These are phyloP conservation scores for Venturia asperata DNA, from an alignment of 2,329 filamentous ascomycete genomes.

Conservation along the genomic window DNA sequence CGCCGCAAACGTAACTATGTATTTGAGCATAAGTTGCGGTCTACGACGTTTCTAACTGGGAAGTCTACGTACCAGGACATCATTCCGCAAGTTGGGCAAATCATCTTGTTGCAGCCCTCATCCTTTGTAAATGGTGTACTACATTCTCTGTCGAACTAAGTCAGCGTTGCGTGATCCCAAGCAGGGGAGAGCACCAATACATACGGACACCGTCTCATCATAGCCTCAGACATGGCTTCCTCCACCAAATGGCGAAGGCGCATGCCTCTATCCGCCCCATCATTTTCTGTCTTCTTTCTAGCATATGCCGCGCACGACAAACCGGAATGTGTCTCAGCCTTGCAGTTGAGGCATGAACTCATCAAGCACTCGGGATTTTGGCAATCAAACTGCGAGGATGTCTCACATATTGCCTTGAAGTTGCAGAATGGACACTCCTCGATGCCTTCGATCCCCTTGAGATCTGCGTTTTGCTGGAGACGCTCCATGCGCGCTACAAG, in stretches of 20 bases:
- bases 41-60: neutral
- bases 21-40: neutral
- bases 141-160: conserved; percentile 41
- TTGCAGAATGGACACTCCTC: conserved; percentile 76
- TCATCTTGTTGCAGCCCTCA: conserved; percentile 77
- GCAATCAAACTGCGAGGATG: conserved; percentile 51
- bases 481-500: conserved; percentile 57
- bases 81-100: conserved; percentile 56
- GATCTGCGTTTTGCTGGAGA: conserved; percentile 62
- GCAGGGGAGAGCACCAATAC: conserved; percentile 7
- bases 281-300: conserved; percentile 6
- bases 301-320: neutral
- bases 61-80: conserved; percentile 43
- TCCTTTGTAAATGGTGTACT: conserved; percentile 73
- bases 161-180: neutral
- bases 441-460: conserved; percentile 65
- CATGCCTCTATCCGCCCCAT: conserved; percentile 38
- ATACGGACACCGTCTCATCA: conserved; percentile 67
- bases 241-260: conserved; percentile 62
- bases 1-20: neutral
- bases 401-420: conserved; percentile 63
- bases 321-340: conserved; percentile 2
- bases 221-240: conserved; percentile 73
- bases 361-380: conserved; percentile 22
- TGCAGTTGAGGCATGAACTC: conserved; percentile 7